Evolutionary conservation across 805 yeast species (phyloP), one percentile per base, ranked within the genome.

Genomic region (Yarrowia sp.): DNA sequence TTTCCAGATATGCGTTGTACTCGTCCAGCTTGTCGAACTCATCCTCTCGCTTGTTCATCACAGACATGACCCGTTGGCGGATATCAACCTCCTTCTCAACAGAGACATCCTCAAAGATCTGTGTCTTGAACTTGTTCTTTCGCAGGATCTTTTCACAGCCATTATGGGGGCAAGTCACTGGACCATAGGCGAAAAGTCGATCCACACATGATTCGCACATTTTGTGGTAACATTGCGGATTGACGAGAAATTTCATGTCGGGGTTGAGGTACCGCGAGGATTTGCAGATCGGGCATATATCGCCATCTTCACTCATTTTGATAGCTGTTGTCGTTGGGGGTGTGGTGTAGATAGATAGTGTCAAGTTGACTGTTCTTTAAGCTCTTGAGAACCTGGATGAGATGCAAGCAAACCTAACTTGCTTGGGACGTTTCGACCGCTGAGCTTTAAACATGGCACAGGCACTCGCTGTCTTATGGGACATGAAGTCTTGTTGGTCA

Each of bases 151-250:
- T 90, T 65, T 87, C 92, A 79, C 99, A 95, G 62, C 87, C 86
- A 4, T 92, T 89, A 74, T 92, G 93, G 1, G 99, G 99, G 74
- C 99, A 95, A 18, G 92, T 95, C 0, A 97, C 95, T 0, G 99
- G 99, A 3, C 99, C 99, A 60, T 89, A 78, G 7, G 96, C 85
- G 74, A 90, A 95, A 64, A 95, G 92, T 69, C 99, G 83, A 75
- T 95, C 98, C 47, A 93, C 98, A 77, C 99, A 95, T 1, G 96
- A 86, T 66, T 76, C 98, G 78, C 99, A 95, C 75, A 95, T 93
- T 80, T 91, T 93, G 74, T 95, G 99, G 74, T 95, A 95, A 77
- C 99, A 95, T 75, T 95, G 99, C 0, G 98, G 96, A 71, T 95
- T 95, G 68, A 95, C 92, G 65, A 93, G 83, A 73, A 95, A 93